Evolutionary conservation across 2,329 filamentous ascomycete genomes (phyloP), one percentile per base, ranked within the genome.

Genomic region (Fusarium staphyleae): DNA sequence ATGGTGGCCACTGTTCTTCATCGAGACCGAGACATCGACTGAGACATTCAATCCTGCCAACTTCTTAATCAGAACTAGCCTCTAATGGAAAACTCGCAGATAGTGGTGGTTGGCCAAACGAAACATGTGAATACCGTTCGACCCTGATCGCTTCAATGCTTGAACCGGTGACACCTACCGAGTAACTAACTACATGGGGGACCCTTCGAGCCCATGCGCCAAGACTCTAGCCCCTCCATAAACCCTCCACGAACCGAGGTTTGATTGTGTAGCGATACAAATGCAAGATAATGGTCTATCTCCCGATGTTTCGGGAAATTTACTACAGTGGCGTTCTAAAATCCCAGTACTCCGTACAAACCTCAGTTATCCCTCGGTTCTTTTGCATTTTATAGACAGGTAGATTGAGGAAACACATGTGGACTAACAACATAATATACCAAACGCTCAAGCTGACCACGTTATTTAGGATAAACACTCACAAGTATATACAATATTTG

Each of bases 91-190:
- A 5, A 30, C 28, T n/a, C 4, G 4, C 11, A 3, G 11, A n/a
- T 13, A 30, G 11, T 5, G 9, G 22, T 24, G 9, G 22, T 6
- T 8, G 22, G n/a, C 28, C 13, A 35, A 13, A 26, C 48, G 30
- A 58, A 32, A 55, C 58, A 61, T 55, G 54, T 61, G 41, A 62
- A 55, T 36, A 24, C 42, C 19, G 29, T 29, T 43, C 22, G 33
- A 14, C 18, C 18, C 18, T 16, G 35, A 47, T 48, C 37, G 41
- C 12, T 33, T 14, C 18, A 43, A 28, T 46, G 30, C 30, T 28
- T 19, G 36, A 22, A 47, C 44, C 41, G 24, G 48, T 52, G 50
- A 48, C 52, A 42, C 41, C 35, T 24, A 24, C 22, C 3, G 7
- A n/a, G n/a, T n/a, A n/a, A n/a, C n/a, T n/a, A n/a, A n/a, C n/a